Base-by-base conservation (phyloP, 805 yeast genomes). In the Wilhelminamyces savonicus region DNA sequence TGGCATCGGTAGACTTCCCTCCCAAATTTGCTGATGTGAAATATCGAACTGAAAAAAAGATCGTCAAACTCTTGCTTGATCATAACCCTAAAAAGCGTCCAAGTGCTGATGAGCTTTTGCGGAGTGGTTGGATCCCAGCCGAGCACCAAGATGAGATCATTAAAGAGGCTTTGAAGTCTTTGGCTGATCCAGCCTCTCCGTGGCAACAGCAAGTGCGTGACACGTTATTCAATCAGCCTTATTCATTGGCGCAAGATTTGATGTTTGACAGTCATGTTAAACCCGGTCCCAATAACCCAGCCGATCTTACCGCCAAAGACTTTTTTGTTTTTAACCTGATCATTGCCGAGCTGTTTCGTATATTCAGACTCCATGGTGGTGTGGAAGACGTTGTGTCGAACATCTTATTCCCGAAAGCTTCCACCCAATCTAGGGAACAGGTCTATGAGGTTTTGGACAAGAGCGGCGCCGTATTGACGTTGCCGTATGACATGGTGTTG, bases 161-260 rank as follows among this genome's bases (percentile, higher is more conserved):
- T 35, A 82, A 84, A 47, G 95, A 87, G 46, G 96, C 95, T 0
- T 62, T 92, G 40, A 76, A 78, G 40, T 83, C 87, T 17, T 57
- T 92, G 34, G 82, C 95, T 0, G 88, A 87, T 51, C 90, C 95
- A 0, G 77, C 92, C 1, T 84, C 96, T 0, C 88, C 95, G 1
- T 87, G 96, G 94, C 92, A 88, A 41, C 84, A 78, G 39, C 94
- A 87, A 52, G 95, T 92, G 0, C 71, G 96, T 47, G 82, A 81
- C 31, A 82, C 92, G 0, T 59, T 92, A 21, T 92, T 92, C 53
- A 69, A 82, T 11, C 94, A 85, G 44, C 87, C 95, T 0, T 81
- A 86, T 44, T 79, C 80, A 53, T 67, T 83, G 35, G 95, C 95
- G 0, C 78, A 80, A 40, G 96, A 86, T 52, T 72, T 86, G 10